A percentile compares a stretch with the other conserved stretches of the same genome.
These are phyloP conservation scores for Penicillium sp. DNA, from an alignment of 2,329 filamentous ascomycete species.

Conservation along the genomic window DNA sequence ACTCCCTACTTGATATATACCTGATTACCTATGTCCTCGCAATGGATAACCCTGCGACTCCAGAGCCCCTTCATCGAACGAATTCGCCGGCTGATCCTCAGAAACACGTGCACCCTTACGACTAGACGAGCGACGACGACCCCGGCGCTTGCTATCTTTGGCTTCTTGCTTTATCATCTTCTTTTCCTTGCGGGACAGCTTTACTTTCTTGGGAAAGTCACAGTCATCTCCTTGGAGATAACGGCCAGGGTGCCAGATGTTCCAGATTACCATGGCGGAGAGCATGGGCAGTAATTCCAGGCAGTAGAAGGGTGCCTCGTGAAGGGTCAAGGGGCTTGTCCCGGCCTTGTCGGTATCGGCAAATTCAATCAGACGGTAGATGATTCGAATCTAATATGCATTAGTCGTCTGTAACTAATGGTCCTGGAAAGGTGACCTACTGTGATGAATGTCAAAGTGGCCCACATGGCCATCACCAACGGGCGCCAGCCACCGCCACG, in stretches of 20 bases:
- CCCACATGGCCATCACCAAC: conserved; percentile 3
- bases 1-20: neutral
- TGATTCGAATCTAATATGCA: conserved; percentile 2
- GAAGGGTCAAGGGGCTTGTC: conserved; percentile 1
- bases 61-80: neutral
- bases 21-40: neutral
- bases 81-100: neutral
- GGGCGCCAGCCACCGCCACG: conserved; percentile 1
- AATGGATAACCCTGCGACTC: neutral
- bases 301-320: conserved; percentile 5
- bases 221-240: conserved; percentile 5
- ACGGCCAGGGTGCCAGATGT: conserved; percentile 5
- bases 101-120: neutral
- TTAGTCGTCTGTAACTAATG: neutral
- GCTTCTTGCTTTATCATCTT: conserved; percentile 2
- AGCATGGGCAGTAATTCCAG: conserved; percentile 4
- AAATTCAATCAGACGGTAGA: conserved; percentile 6
- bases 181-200: conserved; percentile 8
- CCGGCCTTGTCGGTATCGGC: conserved; percentile 1
- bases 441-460: conserved; percentile 1
- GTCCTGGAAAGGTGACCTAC: neutral
- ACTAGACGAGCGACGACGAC: neutral
- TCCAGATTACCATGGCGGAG: conserved; percentile 2
- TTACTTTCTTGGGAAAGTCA: conserved; percentile 6
- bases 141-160: neutral